Percentiles rank a stretch among this genome's conserved stretches.
These are phyloP conservation scores for Saccharum hybrid DNA, from an alignment of 202 grass and related monocot genomes.

Conservation along the genomic window DNA sequence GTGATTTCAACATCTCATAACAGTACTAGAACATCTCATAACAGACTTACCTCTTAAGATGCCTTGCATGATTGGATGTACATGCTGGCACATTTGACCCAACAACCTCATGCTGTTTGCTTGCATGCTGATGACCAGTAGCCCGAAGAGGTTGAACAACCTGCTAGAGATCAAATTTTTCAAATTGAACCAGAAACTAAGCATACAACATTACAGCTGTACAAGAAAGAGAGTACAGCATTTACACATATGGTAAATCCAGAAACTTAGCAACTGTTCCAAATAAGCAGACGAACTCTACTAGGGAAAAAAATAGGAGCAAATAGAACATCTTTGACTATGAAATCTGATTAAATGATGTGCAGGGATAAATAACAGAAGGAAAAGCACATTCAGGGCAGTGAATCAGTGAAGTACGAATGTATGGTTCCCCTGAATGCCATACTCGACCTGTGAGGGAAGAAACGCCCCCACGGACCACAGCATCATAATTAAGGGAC, in stretches of 20 bases:
- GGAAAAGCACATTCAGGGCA: constrained; percentile 1
- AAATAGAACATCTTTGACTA: constrained; percentile 33
- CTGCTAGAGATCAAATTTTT: constrained; percentile 43
- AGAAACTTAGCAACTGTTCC: constrained; percentile 36
- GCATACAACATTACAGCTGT: not conserved
- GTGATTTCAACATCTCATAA: constrained; percentile 18
- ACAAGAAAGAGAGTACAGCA: constrained; percentile 12
- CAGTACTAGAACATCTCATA: not conserved
- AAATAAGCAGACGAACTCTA: constrained; percentile 41
- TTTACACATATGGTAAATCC: constrained; percentile 40
- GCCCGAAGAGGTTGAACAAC: constrained; percentile 47
- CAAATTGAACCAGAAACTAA: not conserved
- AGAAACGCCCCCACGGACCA: not conserved
- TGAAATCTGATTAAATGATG: constrained; percentile 1
- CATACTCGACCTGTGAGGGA: not conserved
- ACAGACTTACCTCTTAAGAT: constrained; percentile 58
- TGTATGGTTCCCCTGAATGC: not conserved
- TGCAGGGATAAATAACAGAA: constrained; percentile 5
- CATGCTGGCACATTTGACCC: constrained; percentile 36
- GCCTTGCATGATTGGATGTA: constrained; percentile 44
- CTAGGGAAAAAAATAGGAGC: constrained; percentile 11
- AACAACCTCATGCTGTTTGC: constrained; percentile 24
- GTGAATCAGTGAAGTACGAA: not conserved
- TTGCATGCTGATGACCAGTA: constrained; percentile 42
- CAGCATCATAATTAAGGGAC: not conserved